Percentiles rank a stretch among this genome's conserved stretches.
Conservation (phyloP, 306 rosid genomes). For the Cyclanthera cordifolia region DNA sequence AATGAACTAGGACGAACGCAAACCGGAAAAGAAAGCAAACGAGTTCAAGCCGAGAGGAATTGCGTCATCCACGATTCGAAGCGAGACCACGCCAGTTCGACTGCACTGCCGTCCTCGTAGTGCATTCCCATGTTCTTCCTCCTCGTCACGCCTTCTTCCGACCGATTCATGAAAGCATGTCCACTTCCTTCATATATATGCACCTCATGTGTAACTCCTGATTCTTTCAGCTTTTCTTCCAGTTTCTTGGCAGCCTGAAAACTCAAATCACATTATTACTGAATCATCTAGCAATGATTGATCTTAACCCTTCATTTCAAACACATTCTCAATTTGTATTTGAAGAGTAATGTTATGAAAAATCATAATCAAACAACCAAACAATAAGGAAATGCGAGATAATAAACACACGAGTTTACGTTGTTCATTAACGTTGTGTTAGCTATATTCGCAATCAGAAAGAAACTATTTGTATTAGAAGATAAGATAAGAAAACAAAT, state of each 20-base stretch:
- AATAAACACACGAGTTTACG: too few relatives aligned
- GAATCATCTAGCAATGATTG: not conserved
- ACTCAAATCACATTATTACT: constrained; percentile 13
- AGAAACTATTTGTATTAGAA: too few relatives aligned
- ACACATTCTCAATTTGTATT: not conserved
- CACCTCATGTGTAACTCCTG: constrained; percentile 73
- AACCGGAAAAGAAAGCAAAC: not conserved
- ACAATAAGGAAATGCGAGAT: too few relatives aligned
- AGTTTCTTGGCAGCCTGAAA: constrained; percentile 74
- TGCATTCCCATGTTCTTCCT: constrained; percentile 79
- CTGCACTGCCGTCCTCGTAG: constrained; percentile 66
- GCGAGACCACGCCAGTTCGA: constrained; percentile 81
- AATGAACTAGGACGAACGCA: not conserved
- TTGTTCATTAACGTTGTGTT: too few relatives aligned
- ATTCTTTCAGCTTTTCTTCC: constrained; percentile 76
- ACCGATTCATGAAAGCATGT: constrained; percentile 94
- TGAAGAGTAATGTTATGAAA: not conserved
- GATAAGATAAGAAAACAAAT: too few relatives aligned
- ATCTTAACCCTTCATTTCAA: not conserved
- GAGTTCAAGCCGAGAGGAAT: constrained; percentile 32
- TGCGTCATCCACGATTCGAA: constrained; percentile 76
- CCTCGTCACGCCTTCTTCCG: constrained; percentile 64
- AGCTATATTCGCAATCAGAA: too few relatives aligned
- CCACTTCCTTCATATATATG: constrained; percentile 58
- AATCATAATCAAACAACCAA: too few relatives aligned